Base-by-base conservation (phyloP, 2,329 filamentous ascomycete species). In the Paradendryphiella salina region DNA sequence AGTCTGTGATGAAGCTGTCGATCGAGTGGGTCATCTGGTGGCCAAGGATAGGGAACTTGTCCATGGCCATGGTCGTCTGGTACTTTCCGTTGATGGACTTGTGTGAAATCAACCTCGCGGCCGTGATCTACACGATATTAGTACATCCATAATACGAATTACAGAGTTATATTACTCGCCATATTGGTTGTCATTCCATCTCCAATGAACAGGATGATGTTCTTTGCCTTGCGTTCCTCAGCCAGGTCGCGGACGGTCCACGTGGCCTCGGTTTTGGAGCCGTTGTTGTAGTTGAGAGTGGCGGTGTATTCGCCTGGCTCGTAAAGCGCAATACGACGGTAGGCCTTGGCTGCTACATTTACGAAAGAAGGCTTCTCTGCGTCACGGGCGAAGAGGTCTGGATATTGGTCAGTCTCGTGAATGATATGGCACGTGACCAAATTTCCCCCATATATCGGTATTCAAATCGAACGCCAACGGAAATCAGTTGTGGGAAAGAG, bases 1-100 rank as follows among this genome's bases (percentile, higher is more conserved):
- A 90, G 72, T 94, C 89, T 31, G 89, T 94, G 69, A 94, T 93
- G 79, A 89, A 93, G 41, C 80, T 85, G 75, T 93, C 89, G 67
- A 94, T 84, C 1, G 88, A 92, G 74, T 93, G 89, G 9, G 89
- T 92, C 81, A 94, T 93, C 75, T 93, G 89, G 72, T 95, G 90
- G 15, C 90, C 90, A 9, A 93, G 70, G n/a, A 92, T 82, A 2
- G 90, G 89, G 75, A 94, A 94, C 67, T 90, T 81, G 76, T 95
- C 90, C 78, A 95, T 79, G 66, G 84, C 80, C 80, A 95, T 82
- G 49, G 79, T 81, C 50, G 82, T 84, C 77, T 90, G 85, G 73
- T 93, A 95, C 72, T 88, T 89, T 61, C 90, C 90, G 67, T 95
- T 94, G 79, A 93, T 81, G 60, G 82, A 86, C 78, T 90, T 87